These are phyloP conservation scores for Colletotrichum salicis DNA, from an alignment of 2,329 filamentous ascomycete genomes.

Conservation along the genomic window DNA sequence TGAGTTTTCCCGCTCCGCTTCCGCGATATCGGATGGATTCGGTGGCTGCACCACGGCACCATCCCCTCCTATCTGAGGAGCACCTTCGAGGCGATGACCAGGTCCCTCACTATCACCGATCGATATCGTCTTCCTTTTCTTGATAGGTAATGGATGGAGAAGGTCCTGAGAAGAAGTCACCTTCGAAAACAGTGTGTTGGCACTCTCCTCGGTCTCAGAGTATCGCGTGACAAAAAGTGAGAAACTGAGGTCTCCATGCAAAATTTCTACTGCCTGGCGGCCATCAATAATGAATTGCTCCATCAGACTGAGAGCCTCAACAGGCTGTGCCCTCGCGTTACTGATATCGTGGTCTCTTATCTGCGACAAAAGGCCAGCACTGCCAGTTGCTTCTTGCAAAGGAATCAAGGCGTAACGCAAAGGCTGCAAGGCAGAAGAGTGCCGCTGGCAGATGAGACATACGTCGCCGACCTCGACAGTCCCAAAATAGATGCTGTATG, in stretches of 20 bases:
- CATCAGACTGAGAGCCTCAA: constrained; percentile 3
- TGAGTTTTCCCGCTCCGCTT: not conserved
- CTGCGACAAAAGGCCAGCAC: not conserved
- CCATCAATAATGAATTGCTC: constrained; percentile 7
- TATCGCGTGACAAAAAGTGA: constrained; percentile 10
- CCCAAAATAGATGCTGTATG: not conserved
- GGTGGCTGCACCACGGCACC: not conserved
- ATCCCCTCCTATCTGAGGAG: not conserved
- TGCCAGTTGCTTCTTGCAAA: not conserved
- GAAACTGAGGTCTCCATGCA: not conserved
- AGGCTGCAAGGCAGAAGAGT: constrained; percentile 1
- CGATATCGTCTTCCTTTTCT: not conserved
- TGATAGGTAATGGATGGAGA: not conserved
- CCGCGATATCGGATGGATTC: not conserved
- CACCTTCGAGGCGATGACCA: not conserved
- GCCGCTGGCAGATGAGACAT: constrained; percentile 1
- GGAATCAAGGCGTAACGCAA: constrained; percentile 6
- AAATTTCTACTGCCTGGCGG: not conserved
- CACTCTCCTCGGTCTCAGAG: not conserved
- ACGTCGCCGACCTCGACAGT: not conserved
- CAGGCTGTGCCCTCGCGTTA: not conserved
- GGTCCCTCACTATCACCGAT: not conserved
- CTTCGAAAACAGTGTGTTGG: not conserved
- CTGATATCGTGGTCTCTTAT: not conserved
- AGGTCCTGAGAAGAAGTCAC: not conserved